Evolutionary conservation across 1,139 yeast genomes (phyloP), one percentile per base, ranked within the genome.

Genomic region (Groenewaldozyma sp.): DNA sequence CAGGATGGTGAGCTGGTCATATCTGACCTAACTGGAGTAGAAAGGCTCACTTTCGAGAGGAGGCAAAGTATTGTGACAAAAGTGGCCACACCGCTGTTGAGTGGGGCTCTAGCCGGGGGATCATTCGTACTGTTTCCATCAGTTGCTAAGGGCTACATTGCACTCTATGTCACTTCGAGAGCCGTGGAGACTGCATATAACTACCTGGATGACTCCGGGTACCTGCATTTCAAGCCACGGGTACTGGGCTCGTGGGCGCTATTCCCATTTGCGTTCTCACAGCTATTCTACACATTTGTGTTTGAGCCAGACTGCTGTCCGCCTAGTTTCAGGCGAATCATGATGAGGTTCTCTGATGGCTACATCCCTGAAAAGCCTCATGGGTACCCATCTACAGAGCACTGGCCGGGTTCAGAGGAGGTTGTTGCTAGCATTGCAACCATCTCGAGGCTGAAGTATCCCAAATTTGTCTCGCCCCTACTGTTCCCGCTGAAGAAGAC

Each of bases 181-280:
- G 59, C 65, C 1, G 53, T 52, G 10, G 69, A 65, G 45, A 58
- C 56, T 45, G 39, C 51, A 9, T 62, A 59, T 50, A 63, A 63
- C 44, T 55, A 48, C 39, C 48, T 62, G 34, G 64, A 63, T 26
- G 66, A 63, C 44, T 41, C 51, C 21, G 65, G 63, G 4, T 50
- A 46, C 37, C 45, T 62, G 35, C 52, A 50, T 4, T 54, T 55
- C 53, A 55, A 61, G 44, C 67, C 68, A 5, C 51, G 60, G 35
- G 44, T 58, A 37, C 43, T 62, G 17, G 68, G 67, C 1, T 52
- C 67, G 10, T 65, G 69, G 69, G 52, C 59, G 10, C 48, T 65
- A 39, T 62, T 64, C 50, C 70, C 70, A 4, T 45, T 63, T 27
- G 64, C 70, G 11, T 54, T 60, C 44, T 55, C 64, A n/a, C 68